Base-by-base conservation (phyloP, 768 basidiomycete species). In the Tylopilus felleus region DNA sequence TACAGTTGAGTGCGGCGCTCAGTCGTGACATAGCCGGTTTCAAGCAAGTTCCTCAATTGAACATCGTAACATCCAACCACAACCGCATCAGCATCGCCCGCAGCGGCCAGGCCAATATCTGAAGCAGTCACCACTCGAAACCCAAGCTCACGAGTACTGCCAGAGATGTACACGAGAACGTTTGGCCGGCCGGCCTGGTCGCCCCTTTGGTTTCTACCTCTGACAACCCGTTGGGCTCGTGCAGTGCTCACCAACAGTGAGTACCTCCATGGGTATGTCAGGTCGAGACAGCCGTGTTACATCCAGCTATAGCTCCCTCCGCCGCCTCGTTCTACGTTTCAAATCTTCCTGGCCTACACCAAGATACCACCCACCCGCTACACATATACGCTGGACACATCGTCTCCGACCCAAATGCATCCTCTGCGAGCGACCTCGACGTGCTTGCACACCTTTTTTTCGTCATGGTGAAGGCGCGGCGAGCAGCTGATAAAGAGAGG, bases 401-500 rank as follows among this genome's bases (percentile, higher is more conserved):
- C 35, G 74, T 86, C n/a, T 86, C 91, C 2, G 91, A 89, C 73
- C 87, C 86, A 8, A 74, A 81, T 69, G 77, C 75, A 21, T 59
- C 76, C 10, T 71, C 69, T n/a, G 76, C 78, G 12, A 69, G 78
- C 5, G 63, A 71, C 25, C 84, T 79, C n/a, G 80, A 84, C 52
- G 77, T 89, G 31, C 84, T 83, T 8, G 77, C 91, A 1, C 91
- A 95, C 66, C 67, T 94, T 10, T 96, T 82, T 77, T 99, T 98
- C 69, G 83, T 96, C 53, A 79, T 98, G 73, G 76, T 93, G 38
- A 92, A 94, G 71, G 92, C 93, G 45, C 79, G 93, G 49, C 80
- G 91, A 56, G 77, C 77, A 19, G 93, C 94, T n/a, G 96, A 98
- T 65, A 92, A 81, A 69, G 86, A 94, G 68, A 76, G 96, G 33